phyloP scores from a whole-genome alignment of 257 asterid species.

The Solanum chiquidenum region DNA sequence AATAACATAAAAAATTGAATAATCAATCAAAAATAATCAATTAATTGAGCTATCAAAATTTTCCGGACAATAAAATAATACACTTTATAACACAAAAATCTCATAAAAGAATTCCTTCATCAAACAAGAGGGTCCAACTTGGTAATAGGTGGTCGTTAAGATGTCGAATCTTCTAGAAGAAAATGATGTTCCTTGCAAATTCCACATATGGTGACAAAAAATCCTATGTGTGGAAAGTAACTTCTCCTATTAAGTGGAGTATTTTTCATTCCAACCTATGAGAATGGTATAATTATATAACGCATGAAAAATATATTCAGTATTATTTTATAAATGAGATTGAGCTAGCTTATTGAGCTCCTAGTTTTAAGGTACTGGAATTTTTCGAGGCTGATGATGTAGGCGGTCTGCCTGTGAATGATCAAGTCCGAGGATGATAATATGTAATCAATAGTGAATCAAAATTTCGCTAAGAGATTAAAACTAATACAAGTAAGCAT shows the following conservation, averaged over 20 bases:
- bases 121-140: too few relatives aligned
- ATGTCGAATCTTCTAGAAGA: too few relatives aligned
- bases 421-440: too few relatives aligned
- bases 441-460: fast-evolving
- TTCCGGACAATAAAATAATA: neutral
- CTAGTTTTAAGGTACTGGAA: too few relatives aligned
- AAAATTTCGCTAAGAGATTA: too few relatives aligned
- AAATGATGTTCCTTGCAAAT: neutral
- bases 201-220: neutral
- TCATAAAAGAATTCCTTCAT: too few relatives aligned
- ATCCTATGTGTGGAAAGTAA: neutral
- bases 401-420: fast-evolving
- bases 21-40: too few relatives aligned
- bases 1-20: too few relatives aligned
- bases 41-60: too few relatives aligned
- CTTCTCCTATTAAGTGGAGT: neutral
- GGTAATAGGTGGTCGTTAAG: neutral
- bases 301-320: too few relatives aligned
- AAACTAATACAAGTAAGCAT: neutral
- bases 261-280: neutral
- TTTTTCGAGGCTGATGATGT: fast-evolving
- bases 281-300: neutral
- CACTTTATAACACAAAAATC: too few relatives aligned
- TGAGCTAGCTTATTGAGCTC: fast-evolving
- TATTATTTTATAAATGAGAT: too few relatives aligned